Base-by-base conservation (phyloP, 2,329 filamentous ascomycete species). In the Claviceps quebecensis region DNA sequence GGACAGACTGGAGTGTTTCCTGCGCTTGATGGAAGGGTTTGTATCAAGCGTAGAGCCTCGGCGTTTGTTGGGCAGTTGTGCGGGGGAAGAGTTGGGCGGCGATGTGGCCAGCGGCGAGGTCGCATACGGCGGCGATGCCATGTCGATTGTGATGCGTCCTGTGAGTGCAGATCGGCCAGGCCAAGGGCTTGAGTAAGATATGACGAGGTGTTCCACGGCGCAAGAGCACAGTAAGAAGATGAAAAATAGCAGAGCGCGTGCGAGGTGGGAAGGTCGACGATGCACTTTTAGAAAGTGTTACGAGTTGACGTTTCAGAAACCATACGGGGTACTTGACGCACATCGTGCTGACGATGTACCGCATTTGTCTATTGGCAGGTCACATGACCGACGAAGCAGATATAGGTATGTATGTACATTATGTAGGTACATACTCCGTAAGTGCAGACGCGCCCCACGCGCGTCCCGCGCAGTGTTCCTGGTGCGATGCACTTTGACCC, bases 1-100 rank as follows among this genome's bases (percentile, higher is more conserved):
- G 3, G 81, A 81, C 56, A 81, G 71, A 55, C 67, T 76, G 13
- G 83, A 87, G 5, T 81, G 75, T 63, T 90, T 90, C 61, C 86
- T 83, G 46, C 83, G 81, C 63, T 87, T 87, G 46, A 72, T 65
- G 2, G 67, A 69, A 45, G 72, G 69, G 9, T 73, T 69, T 50
- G 76, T 74, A 48, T 76, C 74, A 52, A 83, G 65, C 19, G 77
- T 74, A 46, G 75, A 72, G 1, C 65, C 59, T 56, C 83, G 81
- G 64, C 84, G 86, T 66, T 83, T 86, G 60, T 61, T 68, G 14
- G 70, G 65, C 47, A 70, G 65, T 49, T 77, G 76, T 13, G 73
- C 64, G 39, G 73, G 74, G 38, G 71, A 72, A 50, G 71, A 72
- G 58, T 72, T 73, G 2, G 76, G 75, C 40, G 78, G 76, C 50